Base-by-base conservation (phyloP, 2,329 filamentous ascomycete species). In the Juglanconis sp. region DNA sequence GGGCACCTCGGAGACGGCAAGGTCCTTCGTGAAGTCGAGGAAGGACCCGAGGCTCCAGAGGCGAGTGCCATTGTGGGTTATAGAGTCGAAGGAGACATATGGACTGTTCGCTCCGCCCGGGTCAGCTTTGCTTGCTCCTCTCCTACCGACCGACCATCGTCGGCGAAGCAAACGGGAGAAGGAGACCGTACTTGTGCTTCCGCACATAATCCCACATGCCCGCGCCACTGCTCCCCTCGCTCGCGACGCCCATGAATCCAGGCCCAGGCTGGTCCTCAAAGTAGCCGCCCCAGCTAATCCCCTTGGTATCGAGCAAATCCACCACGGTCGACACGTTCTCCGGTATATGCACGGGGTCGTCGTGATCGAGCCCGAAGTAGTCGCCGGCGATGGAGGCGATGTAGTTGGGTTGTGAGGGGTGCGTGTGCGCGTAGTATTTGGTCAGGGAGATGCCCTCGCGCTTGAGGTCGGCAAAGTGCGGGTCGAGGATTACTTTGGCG, bases 331-430 rank as follows among this genome's bases (percentile, higher is more conserved):
- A 77, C 13, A 81, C 75, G 60, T 80, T 79, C 35, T 69, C 62
- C 1, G 78, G 77, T 24, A 81, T 70, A 46, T 73, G 72, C 6
- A 80, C 71, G 42, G 73, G 70, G 8, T 72, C 73, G 66, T 81
- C 79, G 63, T 81, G 74, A 64, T 82, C 71, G 40, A 79, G 63
- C 1, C 79, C 79, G 63, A 79, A 81, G 73, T 88, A 87, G 73
- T 91, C 89, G 57, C 89, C 90, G 36, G 82, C 84, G 50, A 88
- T 81, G 1, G 84, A 72, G 3, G 89, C 85, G 60, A 87, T 81
- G 71, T 93, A 93, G 77, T 93, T 93, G 24, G 89, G 89, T 77
- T 92, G 82, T 0, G 84, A 88, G 1, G 89, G 88, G 68, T 92
- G 89, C 1, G 88, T 91, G 44, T 89, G 75, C 24, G 80, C 88